phyloP scores from a whole-genome alignment of 352 stramenopile species.

The Phytophthora sp. region DNA sequence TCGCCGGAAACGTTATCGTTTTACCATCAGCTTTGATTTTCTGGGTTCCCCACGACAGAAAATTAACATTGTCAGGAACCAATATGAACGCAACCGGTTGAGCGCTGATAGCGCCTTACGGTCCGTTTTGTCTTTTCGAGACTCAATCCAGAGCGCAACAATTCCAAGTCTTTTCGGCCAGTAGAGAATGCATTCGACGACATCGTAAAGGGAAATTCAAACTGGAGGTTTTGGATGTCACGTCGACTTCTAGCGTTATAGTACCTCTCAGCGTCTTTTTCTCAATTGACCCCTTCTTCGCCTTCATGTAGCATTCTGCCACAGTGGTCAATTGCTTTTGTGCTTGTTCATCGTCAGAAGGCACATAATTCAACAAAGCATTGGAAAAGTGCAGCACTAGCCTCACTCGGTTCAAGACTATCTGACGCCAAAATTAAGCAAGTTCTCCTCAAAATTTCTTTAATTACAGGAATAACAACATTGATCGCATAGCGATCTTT shows the following conservation, averaged over 20 bases:
- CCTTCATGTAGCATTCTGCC: neutral
- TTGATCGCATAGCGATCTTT: neutral
- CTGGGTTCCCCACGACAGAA: slow-evolving; percentile 28
- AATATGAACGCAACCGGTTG: neutral
- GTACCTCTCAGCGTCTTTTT: neutral
- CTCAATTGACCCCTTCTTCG: neutral
- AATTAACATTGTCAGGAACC: slow-evolving; percentile 3
- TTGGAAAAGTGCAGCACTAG: neutral
- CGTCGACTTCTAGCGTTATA: neutral
- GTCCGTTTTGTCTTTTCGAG: neutral
- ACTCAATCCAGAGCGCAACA: neutral
- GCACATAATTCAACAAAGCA: neutral
- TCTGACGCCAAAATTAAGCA: no score
- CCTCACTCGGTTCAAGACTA: no score
- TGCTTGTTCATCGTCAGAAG: neutral
- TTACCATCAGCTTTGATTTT: slow-evolving; percentile 3
- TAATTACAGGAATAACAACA: neutral
- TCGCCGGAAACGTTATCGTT: neutral
- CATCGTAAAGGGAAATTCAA: neutral
- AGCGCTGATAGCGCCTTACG: neutral
- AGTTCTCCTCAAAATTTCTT: neutral
- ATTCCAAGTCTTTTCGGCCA: neutral
- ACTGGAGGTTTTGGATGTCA: neutral
- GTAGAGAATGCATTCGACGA: neutral
- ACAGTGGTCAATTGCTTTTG: neutral